Conservation (phyloP, 179 eudicot species). For the Silene noctiflora region DNA sequence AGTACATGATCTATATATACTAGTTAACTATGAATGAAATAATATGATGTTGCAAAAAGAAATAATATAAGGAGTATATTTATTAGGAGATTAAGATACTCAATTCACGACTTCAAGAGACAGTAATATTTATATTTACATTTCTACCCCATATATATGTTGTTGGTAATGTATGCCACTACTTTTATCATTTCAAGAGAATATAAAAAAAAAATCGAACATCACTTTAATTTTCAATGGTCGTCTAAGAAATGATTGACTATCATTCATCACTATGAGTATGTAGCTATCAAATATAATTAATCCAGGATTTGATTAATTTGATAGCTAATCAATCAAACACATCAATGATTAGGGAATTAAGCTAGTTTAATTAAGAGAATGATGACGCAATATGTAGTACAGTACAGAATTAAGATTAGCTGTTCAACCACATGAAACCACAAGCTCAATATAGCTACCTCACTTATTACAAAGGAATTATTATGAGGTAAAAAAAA, state of each 20-base stretch:
- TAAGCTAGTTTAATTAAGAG: neutral
- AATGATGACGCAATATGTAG: constrained; percentile 5
- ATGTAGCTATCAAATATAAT: neutral
- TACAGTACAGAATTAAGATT: neutral
- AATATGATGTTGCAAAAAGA: too few species aligned
- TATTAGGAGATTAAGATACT: too few species aligned
- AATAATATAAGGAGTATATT: too few species aligned
- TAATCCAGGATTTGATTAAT: neutral
- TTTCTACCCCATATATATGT: too few species aligned
- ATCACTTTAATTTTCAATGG: neutral
- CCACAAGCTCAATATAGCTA: neutral
- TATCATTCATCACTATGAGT: neutral
- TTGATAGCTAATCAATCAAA: constrained; percentile 7
- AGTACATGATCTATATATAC: too few species aligned
- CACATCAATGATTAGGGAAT: constrained; percentile 3
- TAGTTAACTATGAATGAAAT: too few species aligned
- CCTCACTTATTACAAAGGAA: neutral
- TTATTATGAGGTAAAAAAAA: neutral
- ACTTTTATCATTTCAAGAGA: neutral
- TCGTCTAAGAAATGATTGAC: neutral
- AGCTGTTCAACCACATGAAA: constrained; percentile 5
- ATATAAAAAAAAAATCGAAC: too few species aligned
- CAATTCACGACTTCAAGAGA: neutral
- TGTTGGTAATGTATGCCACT: constrained; percentile 5
- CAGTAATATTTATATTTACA: too few species aligned